Conservation (phyloP, 352 stramenopile species). For the Phytopythium boreale region DNA sequence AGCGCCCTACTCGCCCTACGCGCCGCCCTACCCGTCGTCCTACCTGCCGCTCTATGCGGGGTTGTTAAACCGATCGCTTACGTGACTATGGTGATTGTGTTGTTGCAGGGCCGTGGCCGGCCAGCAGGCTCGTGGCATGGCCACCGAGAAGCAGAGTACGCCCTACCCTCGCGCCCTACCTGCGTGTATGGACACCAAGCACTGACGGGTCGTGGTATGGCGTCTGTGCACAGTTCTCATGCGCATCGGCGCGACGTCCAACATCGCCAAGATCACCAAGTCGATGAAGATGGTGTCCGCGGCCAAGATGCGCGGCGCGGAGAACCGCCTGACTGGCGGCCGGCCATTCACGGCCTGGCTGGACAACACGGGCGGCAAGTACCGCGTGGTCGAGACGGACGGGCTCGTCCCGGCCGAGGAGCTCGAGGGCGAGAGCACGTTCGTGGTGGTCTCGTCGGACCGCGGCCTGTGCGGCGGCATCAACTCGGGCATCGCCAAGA, state of each 20-base stretch:
- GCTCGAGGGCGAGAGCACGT: conserved; percentile 83
- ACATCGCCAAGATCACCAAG: conserved; percentile 99
- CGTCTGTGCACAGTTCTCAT: conserved; percentile 90
- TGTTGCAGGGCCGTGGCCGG: conserved; percentile 43
- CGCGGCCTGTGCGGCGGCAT: conserved; percentile 98
- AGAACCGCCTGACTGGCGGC: conserved; percentile 85
- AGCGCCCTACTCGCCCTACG: neutral
- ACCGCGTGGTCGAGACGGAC: conserved; percentile 86
- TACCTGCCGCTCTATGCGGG: neutral
- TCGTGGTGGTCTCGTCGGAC: conserved; percentile 97
- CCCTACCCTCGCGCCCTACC: conserved; percentile 6
- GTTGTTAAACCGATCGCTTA: conserved; percentile 8
- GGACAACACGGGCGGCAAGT: conserved; percentile 75
- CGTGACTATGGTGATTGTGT: conserved; percentile 5
- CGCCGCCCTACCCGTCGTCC: neutral
- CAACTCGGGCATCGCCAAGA: conserved; percentile 96
- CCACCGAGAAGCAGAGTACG: conserved; percentile 98
- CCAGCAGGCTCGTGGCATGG: conserved; percentile 93
- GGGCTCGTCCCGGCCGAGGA: conserved; percentile 83
- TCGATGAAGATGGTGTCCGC: conserved; percentile 99
- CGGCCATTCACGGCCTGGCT: conserved; percentile 83
- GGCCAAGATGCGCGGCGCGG: conserved; percentile 98
- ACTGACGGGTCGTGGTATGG: too few species aligned
- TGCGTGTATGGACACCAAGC: conserved; percentile 2
- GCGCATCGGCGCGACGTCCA: conserved; percentile 98